phyloP scores from a whole-genome alignment of 768 basidiomycete genomes.

The Strobilomyces echinocephalus region DNA sequence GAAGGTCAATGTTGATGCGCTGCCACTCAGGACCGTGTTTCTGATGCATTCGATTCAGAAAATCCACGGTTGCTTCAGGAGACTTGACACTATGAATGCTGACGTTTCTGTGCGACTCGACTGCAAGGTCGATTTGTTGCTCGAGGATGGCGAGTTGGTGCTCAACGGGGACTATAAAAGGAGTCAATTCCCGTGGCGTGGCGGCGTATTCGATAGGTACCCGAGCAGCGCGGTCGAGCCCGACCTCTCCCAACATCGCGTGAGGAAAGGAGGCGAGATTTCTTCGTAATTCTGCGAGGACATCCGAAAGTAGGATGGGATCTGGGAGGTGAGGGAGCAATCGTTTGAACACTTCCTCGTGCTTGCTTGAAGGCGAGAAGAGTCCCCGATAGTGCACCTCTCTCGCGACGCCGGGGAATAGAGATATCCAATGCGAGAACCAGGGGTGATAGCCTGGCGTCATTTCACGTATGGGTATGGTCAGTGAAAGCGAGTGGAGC shows the following conservation, averaged over 20 bases:
- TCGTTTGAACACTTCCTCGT: constrained; percentile 43
- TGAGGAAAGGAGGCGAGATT: constrained; percentile 58
- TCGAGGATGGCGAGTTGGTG: constrained; percentile 83
- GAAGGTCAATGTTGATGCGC: constrained; percentile 78
- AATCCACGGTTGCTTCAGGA: constrained; percentile 60
- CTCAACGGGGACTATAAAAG: constrained; percentile 70
- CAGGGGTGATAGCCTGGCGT: constrained; percentile 88
- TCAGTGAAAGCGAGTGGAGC: constrained; percentile 10
- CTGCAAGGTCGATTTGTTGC: constrained; percentile 79
- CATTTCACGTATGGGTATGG: constrained; percentile 3
- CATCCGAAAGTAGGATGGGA: constrained; percentile 55
- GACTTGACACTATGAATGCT: constrained; percentile 87
- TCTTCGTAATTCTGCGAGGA: constrained; percentile 55
- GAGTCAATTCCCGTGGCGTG: constrained; percentile 55
- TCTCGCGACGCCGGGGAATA: constrained; percentile 43
- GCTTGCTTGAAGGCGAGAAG: constrained; percentile 44
- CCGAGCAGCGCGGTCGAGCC: constrained; percentile 77
- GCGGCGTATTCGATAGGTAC: constrained; percentile 57
- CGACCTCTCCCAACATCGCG: constrained; percentile 92
- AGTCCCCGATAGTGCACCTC: constrained; percentile 71
- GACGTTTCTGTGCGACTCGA: constrained; percentile 71
- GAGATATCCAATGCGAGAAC: constrained; percentile 78
- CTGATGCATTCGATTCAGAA: constrained; percentile 55
- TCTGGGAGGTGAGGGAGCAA: constrained; percentile 68
- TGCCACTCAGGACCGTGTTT: constrained; percentile 56